Base-by-base conservation (phyloP, 768 basidiomycete species). In the Phlegmacium glaucopus region DNA sequence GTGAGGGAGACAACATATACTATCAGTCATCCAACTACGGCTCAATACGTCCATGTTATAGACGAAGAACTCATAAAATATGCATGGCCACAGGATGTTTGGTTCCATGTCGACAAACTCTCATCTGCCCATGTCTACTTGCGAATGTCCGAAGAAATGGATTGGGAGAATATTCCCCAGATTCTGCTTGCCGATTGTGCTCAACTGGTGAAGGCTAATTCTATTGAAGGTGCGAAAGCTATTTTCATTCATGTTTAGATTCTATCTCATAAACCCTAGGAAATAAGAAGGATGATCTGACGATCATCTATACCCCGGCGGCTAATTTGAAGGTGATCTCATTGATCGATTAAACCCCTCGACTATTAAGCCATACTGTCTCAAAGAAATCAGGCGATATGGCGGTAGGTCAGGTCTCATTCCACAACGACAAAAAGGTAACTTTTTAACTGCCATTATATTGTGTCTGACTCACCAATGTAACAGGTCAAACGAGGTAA, bases 61-160 rank as follows among this genome's bases (percentile, higher is more conserved):
- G 95, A 99, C 70, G 95, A 98, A 65, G 94, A 96, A 41, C 70
- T 98, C 42, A 92, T 98, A 58, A 89, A 83, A 67, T 96, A 92
- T 58, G 94, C 88, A 6, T 87, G 86, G 85, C 86, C 88, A 7
- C 82, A 87, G 64, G 90, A 92, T 51, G 69, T 91, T 44, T 91
- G 90, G 91, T 96, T 98, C 55, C 96, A 98, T 66, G 96, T 99
- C 51, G 96, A 98, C 74, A 95, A 94, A 64, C 82, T 98, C 25
- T 95, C 92, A 0, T 96, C 94, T 3, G 94, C 94, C 1, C 93
- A 97, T 64, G 94, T 98, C 34, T 98, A 98, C 64, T 72, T 98
- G n/a, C 86, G 94, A 28, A 82, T 97, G 75, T 78, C 89, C 0
- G 78, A 80, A 3, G 72, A 69, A n/a, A 87, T 94, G 76, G 64